Evolutionary conservation across 2,329 filamentous ascomycete genomes (phyloP).

Genomic region (Aspergillus ibericus): DNA sequence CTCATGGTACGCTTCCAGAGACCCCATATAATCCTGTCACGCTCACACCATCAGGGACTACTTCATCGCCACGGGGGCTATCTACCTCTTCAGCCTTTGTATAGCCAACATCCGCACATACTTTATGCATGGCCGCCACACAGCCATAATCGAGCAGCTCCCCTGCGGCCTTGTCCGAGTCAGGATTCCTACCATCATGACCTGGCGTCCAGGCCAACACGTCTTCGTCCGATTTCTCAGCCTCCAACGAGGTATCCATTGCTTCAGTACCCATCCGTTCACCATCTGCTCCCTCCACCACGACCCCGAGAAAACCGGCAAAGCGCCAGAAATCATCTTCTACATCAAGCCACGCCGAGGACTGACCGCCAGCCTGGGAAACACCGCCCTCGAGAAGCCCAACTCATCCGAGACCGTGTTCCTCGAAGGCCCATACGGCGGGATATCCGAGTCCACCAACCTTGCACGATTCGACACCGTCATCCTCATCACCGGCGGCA

Average conservation of each 20-base stretch:
- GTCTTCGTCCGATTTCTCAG: slow-evolving; percentile 54
- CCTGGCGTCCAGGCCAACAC: slow-evolving; percentile 57
- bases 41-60: slow-evolving; percentile 51
- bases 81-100: slow-evolving; percentile 53
- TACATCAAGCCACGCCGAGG: slow-evolving; percentile 54
- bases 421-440: slow-evolving; percentile 62
- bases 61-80: slow-evolving; percentile 56
- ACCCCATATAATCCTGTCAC: neutral
- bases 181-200: slow-evolving; percentile 44
- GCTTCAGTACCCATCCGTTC: slow-evolving; percentile 55
- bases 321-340: slow-evolving; percentile 50
- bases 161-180: slow-evolving; percentile 47
- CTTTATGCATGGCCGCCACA: slow-evolving; percentile 52
- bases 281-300: slow-evolving; percentile 54
- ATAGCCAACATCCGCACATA: slow-evolving; percentile 50
- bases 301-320: slow-evolving; percentile 8
- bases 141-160: slow-evolving; percentile 45
- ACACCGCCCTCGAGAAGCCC: slow-evolving; percentile 40
- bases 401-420: slow-evolving; percentile 46
- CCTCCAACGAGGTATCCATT: slow-evolving; percentile 37
- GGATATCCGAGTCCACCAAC: slow-evolving; percentile 39
- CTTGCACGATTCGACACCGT: slow-evolving; percentile 43
- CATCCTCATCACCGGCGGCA: slow-evolving; percentile 57
- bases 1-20: slow-evolving; percentile 46
- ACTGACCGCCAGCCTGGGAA: slow-evolving; percentile 50